Percentiles rank a stretch among this genome's conserved stretches.
These are phyloP conservation scores for Anthracocystis panici-leucophaei DNA, from an alignment of 1,284 basidiomycete genomes.

Conservation along the genomic window DNA sequence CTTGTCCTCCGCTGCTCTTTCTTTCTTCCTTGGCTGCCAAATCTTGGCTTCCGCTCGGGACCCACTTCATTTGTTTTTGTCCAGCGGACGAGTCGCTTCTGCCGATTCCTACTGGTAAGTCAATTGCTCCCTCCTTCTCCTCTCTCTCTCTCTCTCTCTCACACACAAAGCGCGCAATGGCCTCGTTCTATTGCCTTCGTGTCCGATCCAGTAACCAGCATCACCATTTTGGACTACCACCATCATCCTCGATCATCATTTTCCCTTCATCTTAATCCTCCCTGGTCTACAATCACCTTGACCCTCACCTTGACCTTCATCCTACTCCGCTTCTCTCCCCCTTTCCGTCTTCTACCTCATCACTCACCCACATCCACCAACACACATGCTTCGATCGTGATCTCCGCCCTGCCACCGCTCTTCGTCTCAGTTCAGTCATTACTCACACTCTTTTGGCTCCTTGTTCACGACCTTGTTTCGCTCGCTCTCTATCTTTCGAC, in stretches of 20 bases:
- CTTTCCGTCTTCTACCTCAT: not conserved
- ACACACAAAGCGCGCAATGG: constrained; percentile 3
- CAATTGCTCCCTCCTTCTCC: not conserved
- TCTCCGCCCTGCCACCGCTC: not conserved
- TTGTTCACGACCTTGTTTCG: no score
- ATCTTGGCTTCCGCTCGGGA: constrained; percentile 4
- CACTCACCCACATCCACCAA: not conserved
- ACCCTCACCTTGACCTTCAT: constrained; percentile 1
- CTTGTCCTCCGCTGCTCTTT: constrained; percentile 1
- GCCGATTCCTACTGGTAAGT: constrained; percentile 9
- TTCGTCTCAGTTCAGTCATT: not conserved
- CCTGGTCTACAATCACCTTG: not conserved
- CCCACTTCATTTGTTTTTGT: constrained; percentile 23
- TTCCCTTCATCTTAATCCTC: not conserved
- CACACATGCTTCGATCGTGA: constrained; percentile 1
- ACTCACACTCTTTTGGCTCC: constrained; percentile 30
- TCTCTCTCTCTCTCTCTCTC: not conserved
- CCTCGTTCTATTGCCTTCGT: not conserved
- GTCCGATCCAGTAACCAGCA: not conserved
- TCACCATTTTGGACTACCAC: constrained; percentile 5
- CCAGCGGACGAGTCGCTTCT: constrained; percentile 1
- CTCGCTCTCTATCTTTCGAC: not conserved
- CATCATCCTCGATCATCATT: constrained; percentile 2
- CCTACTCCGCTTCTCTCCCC: not conserved
- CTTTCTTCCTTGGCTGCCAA: not conserved